phyloP scores from a whole-genome alignment of 148 eudicot genomes.

The Oxyria digyna region DNA sequence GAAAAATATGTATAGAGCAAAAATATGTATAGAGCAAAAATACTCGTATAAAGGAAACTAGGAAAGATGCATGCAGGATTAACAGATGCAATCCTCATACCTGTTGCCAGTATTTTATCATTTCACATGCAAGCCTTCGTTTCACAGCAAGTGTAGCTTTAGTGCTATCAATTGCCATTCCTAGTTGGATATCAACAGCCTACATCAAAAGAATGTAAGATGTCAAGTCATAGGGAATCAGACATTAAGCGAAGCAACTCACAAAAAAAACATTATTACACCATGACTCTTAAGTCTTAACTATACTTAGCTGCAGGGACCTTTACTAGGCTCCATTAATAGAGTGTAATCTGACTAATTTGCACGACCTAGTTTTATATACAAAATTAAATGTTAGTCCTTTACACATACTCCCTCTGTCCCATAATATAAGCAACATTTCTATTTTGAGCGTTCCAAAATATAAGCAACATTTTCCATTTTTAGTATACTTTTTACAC shows the following conservation, averaged over 20 bases:
- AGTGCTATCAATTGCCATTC: conserved; percentile 92
- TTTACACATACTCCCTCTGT: too few species aligned
- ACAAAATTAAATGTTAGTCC: neutral
- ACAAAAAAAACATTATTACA: neutral
- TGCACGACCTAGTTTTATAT: neutral
- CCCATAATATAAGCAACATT: too few species aligned
- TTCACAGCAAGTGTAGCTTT: conserved; percentile 98
- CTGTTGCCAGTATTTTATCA: conserved; percentile 99
- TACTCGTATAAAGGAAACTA: neutral
- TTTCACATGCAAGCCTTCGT: conserved; percentile 96
- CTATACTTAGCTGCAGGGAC: neutral
- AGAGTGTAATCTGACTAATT: neutral
- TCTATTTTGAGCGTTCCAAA: too few species aligned
- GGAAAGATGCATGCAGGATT: neutral
- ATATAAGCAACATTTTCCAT: too few species aligned
- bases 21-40: too few species aligned
- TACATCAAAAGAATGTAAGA: conserved; percentile 6
- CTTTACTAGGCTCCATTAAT: neutral
- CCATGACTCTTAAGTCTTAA: neutral
- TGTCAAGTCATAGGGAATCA: neutral
- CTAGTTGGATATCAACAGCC: conserved; percentile 88
- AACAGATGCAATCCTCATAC: conserved; percentile 19
- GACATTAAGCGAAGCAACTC: neutral
- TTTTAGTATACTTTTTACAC: too few species aligned
- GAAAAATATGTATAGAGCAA: too few species aligned